Evolutionary conservation across 768 basidiomycete genomes (phyloP), one percentile per base, ranked within the genome.

Genomic region (Rossbeevera mucosa): DNA sequence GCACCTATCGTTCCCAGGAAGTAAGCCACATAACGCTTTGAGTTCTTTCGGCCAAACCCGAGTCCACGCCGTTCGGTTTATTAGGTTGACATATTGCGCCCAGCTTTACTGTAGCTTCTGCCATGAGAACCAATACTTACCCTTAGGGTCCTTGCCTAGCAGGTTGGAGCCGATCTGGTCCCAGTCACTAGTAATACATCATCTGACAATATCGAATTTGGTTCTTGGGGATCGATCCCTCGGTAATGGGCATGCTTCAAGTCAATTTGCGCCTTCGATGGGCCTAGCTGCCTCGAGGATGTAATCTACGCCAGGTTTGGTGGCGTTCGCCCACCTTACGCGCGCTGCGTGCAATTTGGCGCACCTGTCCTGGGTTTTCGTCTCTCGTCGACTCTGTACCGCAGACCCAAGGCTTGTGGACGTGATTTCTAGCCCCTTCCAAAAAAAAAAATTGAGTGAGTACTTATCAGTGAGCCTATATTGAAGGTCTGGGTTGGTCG

Each of bases 231-330:
- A 18, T 12, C 11, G 18, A 12, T 13, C 11, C 38, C 12, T 40
- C 38, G 38, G 38, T 21, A 40, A 21, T 12, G 2, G 12, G 12
- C 38, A 40, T 40, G 30, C 30, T 16, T 18, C 38, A 18, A 11
- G 20, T 20, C 18, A 20, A 40, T 11, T 40, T 6, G 20, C 5
- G 16, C 20, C 38, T 40, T 47, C 30, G 18, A 24, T 41, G 7
- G 12, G 44, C n/a, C n/a, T n/a, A n/a, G n/a, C 36, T 41, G 38
- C 50, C 47, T 55, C 47, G 43, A 41, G 47, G 55, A 31, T 14
- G 46, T 47, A 30, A 44, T 8, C 7, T 36, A 9, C 16, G 33
- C 33, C n/a, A 48, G 51, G 33, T 40, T 44, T 41, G 25, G 30
- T 44, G 51, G 50, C 53, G 45, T 50, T 51, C 30, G 22, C 33